Evolutionary conservation across 2,329 filamentous ascomycete species (phyloP).

Genomic region (Pestalotiopsis sp.): DNA sequence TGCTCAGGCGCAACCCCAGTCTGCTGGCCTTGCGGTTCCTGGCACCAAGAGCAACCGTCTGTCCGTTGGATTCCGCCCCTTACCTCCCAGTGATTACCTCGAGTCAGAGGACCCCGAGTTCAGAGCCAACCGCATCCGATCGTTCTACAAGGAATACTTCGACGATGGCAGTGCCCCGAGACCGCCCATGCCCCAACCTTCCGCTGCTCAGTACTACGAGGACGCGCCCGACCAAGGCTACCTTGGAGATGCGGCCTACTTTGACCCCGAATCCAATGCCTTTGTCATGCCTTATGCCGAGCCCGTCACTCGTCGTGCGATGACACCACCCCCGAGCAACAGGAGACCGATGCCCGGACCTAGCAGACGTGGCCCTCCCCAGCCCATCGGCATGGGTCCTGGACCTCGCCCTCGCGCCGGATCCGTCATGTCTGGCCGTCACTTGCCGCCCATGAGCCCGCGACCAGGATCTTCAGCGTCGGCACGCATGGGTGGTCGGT

Average conservation of each 20-base stretch:
- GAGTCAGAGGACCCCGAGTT: constrained; percentile 88
- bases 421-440: constrained; percentile 45
- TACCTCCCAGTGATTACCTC: constrained; percentile 80
- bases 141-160: constrained; percentile 99
- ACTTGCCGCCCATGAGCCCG: constrained; percentile 31
- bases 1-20: constrained; percentile 26
- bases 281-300: constrained; percentile 84
- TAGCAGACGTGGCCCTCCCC: constrained; percentile 27
- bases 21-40: constrained; percentile 52
- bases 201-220: constrained; percentile 61
- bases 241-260: constrained; percentile 66
- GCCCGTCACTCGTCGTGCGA: constrained; percentile 82
- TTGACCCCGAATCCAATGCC: constrained; percentile 65
- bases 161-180: constrained; percentile 67
- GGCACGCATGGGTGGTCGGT: constrained; percentile 40
- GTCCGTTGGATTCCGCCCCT: constrained; percentile 76
- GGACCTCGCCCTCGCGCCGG: constrained; percentile 45
- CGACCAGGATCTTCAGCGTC: constrained; percentile 35
- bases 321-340: constrained; percentile 80
- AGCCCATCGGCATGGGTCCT: constrained; percentile 21
- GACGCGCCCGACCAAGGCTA: constrained; percentile 70
- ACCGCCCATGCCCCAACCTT: constrained; percentile 21
- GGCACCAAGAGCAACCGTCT: constrained; percentile 56
- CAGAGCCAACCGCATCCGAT: constrained; percentile 92
- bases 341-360: constrained; percentile 34